Evolutionary conservation across 306 rosid species (phyloP).

Genomic region (Calophaca sinica): DNA sequence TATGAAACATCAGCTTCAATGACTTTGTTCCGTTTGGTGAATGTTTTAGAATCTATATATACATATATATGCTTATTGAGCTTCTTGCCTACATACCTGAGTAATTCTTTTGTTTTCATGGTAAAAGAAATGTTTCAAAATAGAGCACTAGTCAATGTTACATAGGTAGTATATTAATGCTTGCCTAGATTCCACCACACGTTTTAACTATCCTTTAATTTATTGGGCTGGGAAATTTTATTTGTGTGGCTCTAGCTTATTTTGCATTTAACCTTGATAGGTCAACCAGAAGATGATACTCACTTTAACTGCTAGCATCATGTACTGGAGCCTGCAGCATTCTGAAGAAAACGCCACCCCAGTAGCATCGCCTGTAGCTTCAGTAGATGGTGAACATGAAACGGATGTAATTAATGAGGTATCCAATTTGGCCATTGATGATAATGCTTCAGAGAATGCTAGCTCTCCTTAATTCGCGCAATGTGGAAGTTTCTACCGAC

Average conservation of each 20-base stretch:
- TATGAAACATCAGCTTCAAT: constrained; percentile 18
- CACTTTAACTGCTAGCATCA: constrained; percentile 88
- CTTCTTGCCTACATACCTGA: constrained; percentile 12
- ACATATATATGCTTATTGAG: background rate
- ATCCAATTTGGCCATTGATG: constrained; percentile 60
- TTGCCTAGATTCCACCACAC: constrained; percentile 2
- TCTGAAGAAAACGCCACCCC: constrained; percentile 49
- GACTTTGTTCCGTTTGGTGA: constrained; percentile 22
- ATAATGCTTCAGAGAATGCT: constrained; percentile 44
- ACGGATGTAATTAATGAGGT: constrained; percentile 49
- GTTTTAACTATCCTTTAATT: background rate
- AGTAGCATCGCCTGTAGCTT: constrained; percentile 50
- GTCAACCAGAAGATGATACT: constrained; percentile 99
- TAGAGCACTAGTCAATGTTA: constrained; percentile 9
- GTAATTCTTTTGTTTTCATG: background rate
- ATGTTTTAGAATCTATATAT: background rate
- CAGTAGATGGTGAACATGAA: constrained; percentile 49
- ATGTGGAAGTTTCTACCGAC: constrained; percentile 13
- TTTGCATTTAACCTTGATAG: constrained; percentile 53
- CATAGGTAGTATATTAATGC: background rate
- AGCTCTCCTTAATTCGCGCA: constrained; percentile 19
- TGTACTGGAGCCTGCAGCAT: constrained; percentile 95
- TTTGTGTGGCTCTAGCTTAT: constrained; percentile 21
- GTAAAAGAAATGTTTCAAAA: background rate
- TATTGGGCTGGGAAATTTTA: constrained; percentile 23